These are phyloP conservation scores for Stachybotrys echinatus DNA, from an alignment of 2,329 filamentous ascomycete species.

Conservation along the genomic window DNA sequence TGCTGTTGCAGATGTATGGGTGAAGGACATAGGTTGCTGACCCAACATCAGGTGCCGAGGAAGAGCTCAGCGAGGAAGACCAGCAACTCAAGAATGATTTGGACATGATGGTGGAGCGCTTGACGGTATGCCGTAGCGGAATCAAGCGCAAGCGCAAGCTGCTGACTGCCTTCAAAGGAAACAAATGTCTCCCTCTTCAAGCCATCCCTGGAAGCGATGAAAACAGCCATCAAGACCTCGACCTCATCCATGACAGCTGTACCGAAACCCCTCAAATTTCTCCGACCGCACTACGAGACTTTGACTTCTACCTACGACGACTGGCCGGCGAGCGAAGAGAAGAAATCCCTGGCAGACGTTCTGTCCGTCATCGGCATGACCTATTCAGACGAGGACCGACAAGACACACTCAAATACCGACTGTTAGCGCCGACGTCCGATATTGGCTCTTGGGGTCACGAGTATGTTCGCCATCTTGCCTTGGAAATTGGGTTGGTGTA, in stretches of 20 bases:
- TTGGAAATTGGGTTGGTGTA: conserved; percentile 96
- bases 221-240: conserved; percentile 97
- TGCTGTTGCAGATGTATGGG: conserved; percentile 6
- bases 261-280: conserved; percentile 95
- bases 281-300: conserved; percentile 91
- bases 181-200: conserved; percentile 83
- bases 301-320: conserved; percentile 83
- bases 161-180: too few species aligned
- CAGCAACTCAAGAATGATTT: conserved; percentile 97
- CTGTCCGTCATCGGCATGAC: conserved; percentile 98
- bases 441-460: conserved; percentile 95
- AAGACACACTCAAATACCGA: conserved; percentile 95
- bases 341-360: conserved; percentile 88
- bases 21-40: conserved; percentile 14
- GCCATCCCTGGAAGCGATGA: conserved; percentile 90
- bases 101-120: conserved; percentile 93
- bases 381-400: conserved; percentile 90
- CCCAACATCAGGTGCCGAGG: conserved; percentile 39
- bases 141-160: too few species aligned
- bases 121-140: conserved; percentile 58
- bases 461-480: conserved; percentile 93
- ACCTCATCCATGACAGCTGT: conserved; percentile 99
- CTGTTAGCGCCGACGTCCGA: conserved; percentile 85
- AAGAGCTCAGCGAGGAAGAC: conserved; percentile 96
- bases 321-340: conserved; percentile 81